Percentiles rank a stretch among this genome's conserved stretches.
These are phyloP conservation scores for Cadophora sp. DNA, from an alignment of 2,329 filamentous ascomycete species.

Conservation along the genomic window DNA sequence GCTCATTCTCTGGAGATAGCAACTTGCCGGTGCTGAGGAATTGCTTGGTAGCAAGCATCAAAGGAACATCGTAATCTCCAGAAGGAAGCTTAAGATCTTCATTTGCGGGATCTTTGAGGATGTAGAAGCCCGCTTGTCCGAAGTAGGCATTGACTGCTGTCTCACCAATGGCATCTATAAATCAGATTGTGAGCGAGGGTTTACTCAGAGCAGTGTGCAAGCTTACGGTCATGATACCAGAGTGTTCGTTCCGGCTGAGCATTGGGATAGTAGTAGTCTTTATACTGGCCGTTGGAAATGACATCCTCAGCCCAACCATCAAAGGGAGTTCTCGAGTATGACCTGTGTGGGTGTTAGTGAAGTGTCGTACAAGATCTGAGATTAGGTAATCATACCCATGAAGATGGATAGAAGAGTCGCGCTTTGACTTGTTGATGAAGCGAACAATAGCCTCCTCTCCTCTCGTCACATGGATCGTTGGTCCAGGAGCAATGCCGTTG, in stretches of 20 bases:
- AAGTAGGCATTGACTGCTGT: slow-evolving; percentile 62
- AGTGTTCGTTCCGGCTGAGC: slow-evolving; percentile 57
- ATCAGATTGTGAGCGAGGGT: neutral
- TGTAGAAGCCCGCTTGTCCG: slow-evolving; percentile 63
- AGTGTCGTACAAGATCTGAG: neutral
- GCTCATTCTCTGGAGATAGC: slow-evolving; percentile 52
- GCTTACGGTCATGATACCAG: slow-evolving; percentile 59
- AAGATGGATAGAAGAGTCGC: slow-evolving; percentile 24
- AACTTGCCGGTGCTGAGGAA: slow-evolving; percentile 59
- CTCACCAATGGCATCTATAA: slow-evolving; percentile 35
- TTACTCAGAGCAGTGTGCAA: neutral
- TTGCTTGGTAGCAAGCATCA: slow-evolving; percentile 50
- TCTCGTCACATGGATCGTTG: slow-evolving; percentile 51
- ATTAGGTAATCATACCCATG: slow-evolving; percentile 50
- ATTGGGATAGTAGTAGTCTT: slow-evolving; percentile 70
- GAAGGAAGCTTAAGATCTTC: slow-evolving; percentile 55
- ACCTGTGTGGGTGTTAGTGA: neutral
- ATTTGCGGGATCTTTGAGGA: slow-evolving; percentile 56
- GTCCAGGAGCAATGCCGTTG: slow-evolving; percentile 60
- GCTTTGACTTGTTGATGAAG: slow-evolving; percentile 51
- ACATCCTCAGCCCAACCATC: slow-evolving; percentile 62
- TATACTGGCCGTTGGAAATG: slow-evolving; percentile 58
- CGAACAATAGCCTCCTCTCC: slow-evolving; percentile 60
- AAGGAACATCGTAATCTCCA: slow-evolving; percentile 56
- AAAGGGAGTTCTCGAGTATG: slow-evolving; percentile 53